A percentile compares a stretch with the other conserved stretches of the same genome.
These are phyloP conservation scores for Setomelanomma holmii DNA, from an alignment of 2,329 filamentous ascomycete species.

Conservation along the genomic window DNA sequence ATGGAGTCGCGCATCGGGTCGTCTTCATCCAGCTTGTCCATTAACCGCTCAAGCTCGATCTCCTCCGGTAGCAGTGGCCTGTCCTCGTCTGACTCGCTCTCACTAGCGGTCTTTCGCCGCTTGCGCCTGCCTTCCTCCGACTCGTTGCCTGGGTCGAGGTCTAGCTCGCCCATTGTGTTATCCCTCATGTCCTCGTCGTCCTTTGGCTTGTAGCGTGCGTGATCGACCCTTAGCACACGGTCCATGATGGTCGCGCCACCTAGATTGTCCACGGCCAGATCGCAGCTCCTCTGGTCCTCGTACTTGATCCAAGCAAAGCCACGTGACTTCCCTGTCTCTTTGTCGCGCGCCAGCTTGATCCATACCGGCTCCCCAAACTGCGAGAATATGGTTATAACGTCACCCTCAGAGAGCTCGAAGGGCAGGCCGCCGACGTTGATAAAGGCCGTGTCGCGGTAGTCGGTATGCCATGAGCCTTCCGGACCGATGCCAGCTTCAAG, in stretches of 20 bases:
- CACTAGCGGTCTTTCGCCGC: conserved; percentile 55
- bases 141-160: conserved; percentile 39
- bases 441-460: conserved; percentile 97
- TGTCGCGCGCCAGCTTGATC: conserved; percentile 90
- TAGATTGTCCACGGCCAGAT: conserved; percentile 94
- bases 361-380: conserved; percentile 96
- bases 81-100: conserved; percentile 51
- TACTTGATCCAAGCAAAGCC: conserved; percentile 98
- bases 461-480: conserved; percentile 93
- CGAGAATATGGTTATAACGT: conserved; percentile 94
- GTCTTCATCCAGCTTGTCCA: conserved; percentile 86
- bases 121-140: conserved; percentile 57
- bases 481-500: conserved; percentile 87
- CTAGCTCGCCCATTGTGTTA: conserved; percentile 62
- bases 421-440: conserved; percentile 95
- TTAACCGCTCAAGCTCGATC: conserved; percentile 75
- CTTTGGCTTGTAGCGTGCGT: conserved; percentile 86
- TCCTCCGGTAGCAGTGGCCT: conserved; percentile 81
- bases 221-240: conserved; percentile 84
- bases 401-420: conserved; percentile 92
- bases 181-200: conserved; percentile 75
- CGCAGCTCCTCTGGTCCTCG: conserved; percentile 94
- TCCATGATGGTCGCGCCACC: conserved; percentile 85
- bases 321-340: conserved; percentile 92
- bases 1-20: conserved; percentile 96